These are phyloP conservation scores for Rosellinia necatrix DNA, from an alignment of 2,329 filamentous ascomycete species.

Conservation along the genomic window DNA sequence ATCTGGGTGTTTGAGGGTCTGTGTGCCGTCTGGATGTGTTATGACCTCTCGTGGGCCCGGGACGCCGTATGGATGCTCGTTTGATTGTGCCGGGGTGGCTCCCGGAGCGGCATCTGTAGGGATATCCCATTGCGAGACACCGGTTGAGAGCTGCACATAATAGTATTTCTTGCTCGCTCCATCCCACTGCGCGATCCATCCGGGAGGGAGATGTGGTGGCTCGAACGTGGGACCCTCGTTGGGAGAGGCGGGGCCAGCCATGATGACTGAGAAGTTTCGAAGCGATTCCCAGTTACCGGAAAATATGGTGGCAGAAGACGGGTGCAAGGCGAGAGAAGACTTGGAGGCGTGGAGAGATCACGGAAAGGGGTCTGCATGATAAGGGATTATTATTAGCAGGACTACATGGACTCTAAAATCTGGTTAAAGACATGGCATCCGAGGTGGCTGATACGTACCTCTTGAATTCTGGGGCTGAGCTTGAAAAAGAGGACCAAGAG, in stretches of 20 bases:
- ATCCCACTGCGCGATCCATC: conserved; percentile 75
- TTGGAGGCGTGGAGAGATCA: neutral
- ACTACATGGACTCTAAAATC: neutral
- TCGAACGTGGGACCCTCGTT: conserved; percentile 62
- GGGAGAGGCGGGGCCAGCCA: conserved; percentile 63
- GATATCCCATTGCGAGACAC: conserved; percentile 74
- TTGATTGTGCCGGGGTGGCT: conserved; percentile 59
- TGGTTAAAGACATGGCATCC: conserved; percentile 7
- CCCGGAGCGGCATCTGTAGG: conserved; percentile 68
- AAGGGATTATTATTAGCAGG: conserved; percentile 12
- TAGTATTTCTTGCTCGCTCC: conserved; percentile 68
- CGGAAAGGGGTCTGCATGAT: conserved; percentile 15
- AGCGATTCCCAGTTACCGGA: conserved; percentile 7
- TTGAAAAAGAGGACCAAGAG: conserved; percentile 15
- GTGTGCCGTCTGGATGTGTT: conserved; percentile 65
- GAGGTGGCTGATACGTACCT: conserved; percentile 23
- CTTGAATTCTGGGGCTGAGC: conserved; percentile 14
- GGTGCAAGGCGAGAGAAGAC: neutral
- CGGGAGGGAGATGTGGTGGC: conserved; percentile 64
- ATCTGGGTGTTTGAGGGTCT: conserved; percentile 64
- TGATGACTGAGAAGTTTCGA: conserved; percentile 40
- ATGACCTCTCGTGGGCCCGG: conserved; percentile 58
- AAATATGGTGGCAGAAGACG: conserved; percentile 2
- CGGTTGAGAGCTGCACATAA: conserved; percentile 73
- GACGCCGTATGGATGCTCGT: conserved; percentile 66